phyloP scores from a whole-genome alignment of 306 rosid genomes.

The Casuarina glauca region DNA sequence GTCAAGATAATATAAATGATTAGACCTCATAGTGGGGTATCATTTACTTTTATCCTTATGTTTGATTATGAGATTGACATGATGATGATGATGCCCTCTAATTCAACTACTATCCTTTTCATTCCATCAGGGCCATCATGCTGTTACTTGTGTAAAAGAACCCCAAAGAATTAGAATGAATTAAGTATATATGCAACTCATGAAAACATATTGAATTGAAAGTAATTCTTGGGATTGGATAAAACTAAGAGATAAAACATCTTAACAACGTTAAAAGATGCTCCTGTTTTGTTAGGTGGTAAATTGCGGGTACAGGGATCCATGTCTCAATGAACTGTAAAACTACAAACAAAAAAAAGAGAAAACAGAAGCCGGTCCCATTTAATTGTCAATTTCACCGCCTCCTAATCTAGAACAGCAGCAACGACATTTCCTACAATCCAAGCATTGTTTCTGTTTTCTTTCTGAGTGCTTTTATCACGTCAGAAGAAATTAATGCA shows the following conservation, averaged over 20 bases:
- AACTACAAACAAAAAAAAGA: neutral
- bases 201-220: too few species aligned
- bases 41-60: neutral
- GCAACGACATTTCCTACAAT: neutral
- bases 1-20: conserved; percentile 4
- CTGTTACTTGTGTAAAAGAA: neutral
- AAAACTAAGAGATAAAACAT: too few species aligned
- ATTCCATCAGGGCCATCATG: neutral
- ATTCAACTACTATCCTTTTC: neutral
- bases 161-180: neutral
- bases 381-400: neutral
- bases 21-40: neutral
- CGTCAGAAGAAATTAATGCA: neutral
- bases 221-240: too few species aligned
- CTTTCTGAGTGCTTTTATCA: neutral
- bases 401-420: neutral
- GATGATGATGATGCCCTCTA: neutral
- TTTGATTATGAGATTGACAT: neutral
- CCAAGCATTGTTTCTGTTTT: neutral
- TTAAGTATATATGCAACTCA: too few species aligned
- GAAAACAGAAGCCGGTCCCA: neutral
- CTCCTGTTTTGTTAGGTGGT: too few species aligned
- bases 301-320: too few species aligned
- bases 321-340: neutral
- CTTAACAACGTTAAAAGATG: too few species aligned